phyloP scores from a whole-genome alignment of 768 basidiomycete species.

The Gymnopilus junonius region DNA sequence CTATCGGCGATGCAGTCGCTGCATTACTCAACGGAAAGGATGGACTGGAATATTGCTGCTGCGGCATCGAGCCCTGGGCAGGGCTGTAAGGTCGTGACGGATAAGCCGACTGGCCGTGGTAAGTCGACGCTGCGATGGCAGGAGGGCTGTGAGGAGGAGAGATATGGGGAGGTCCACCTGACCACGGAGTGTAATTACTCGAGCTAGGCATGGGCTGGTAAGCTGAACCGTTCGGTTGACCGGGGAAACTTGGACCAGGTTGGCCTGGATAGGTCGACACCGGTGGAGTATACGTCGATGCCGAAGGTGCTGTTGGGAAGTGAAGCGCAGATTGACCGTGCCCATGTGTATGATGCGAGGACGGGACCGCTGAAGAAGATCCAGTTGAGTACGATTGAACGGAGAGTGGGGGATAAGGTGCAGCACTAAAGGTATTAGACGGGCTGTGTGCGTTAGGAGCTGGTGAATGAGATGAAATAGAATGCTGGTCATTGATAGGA shows the following conservation, averaged over 20 bases:
- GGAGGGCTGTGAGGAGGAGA: conserved; percentile 29
- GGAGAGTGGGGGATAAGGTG: conserved; percentile 11
- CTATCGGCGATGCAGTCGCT: neutral
- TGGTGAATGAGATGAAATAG: conserved; percentile 3
- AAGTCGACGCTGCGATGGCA: conserved; percentile 8
- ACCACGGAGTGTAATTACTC: conserved; percentile 16
- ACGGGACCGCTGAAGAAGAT: neutral
- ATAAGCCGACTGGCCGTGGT: conserved; percentile 21
- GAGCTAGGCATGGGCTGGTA: conserved; percentile 19
- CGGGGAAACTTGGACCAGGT: conserved; percentile 16
- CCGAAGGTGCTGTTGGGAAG: conserved; percentile 9
- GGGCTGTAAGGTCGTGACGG: conserved; percentile 19
- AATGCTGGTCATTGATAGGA: conserved; percentile 1
- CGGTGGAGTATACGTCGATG: conserved; percentile 8
- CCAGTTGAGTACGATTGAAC: conserved; percentile 11
- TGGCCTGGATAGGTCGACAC: conserved; percentile 16
- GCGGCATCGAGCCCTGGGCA: conserved; percentile 10
- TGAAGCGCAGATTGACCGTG: neutral
- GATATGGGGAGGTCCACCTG: conserved; percentile 14
- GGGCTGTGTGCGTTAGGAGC: conserved; percentile 1
- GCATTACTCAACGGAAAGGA: conserved; percentile 25
- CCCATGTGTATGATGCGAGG: conserved; percentile 3
- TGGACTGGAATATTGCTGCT: conserved; percentile 21
- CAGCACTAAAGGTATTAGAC: neutral
- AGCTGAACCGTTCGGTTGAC: conserved; percentile 18